phyloP scores from a whole-genome alignment of 2,329 filamentous ascomycete genomes.

The Talaromyces sp. region DNA sequence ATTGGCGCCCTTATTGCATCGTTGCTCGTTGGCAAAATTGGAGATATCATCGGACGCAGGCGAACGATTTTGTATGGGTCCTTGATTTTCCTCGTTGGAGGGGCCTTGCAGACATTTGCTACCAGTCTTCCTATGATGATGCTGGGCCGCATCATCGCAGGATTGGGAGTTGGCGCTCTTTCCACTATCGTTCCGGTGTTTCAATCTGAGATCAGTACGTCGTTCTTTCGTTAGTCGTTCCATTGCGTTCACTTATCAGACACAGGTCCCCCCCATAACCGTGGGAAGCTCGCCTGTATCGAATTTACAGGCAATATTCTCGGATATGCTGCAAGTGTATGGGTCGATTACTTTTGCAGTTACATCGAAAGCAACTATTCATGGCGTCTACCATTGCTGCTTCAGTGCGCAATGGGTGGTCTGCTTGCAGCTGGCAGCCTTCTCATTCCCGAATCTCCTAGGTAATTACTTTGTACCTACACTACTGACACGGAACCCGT shows the following conservation, averaged over 20 bases:
- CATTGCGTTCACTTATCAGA: background rate
- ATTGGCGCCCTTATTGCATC: constrained; percentile 90
- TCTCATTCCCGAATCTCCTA: constrained; percentile 92
- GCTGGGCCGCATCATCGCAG: constrained; percentile 74
- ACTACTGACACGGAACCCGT: background rate
- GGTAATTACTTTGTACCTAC: constrained; percentile 48
- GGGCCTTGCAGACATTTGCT: constrained; percentile 77
- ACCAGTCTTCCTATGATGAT: constrained; percentile 86
- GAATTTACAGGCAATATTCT: constrained; percentile 97
- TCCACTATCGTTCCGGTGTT: constrained; percentile 93
- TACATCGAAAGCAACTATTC: constrained; percentile 80
- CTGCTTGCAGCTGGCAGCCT: constrained; percentile 81
- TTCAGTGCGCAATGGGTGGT: constrained; percentile 93
- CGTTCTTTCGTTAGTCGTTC: background rate
- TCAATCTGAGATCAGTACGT: constrained; percentile 70
- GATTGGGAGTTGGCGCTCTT: constrained; percentile 79
- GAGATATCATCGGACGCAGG: constrained; percentile 84
- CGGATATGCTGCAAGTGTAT: constrained; percentile 92
- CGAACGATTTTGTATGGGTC: constrained; percentile 92
- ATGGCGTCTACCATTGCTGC: constrained; percentile 83
- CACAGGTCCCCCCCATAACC: constrained; percentile 85
- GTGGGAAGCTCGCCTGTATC: constrained; percentile 93
- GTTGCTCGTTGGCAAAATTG: constrained; percentile 77
- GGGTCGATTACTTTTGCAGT: constrained; percentile 97
- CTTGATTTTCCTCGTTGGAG: constrained; percentile 78